A percentile compares a stretch with the other conserved stretches of the same genome.
phyloP scores from a whole-genome alignment of 257 asterid genomes.

The Solanum tarijense region DNA sequence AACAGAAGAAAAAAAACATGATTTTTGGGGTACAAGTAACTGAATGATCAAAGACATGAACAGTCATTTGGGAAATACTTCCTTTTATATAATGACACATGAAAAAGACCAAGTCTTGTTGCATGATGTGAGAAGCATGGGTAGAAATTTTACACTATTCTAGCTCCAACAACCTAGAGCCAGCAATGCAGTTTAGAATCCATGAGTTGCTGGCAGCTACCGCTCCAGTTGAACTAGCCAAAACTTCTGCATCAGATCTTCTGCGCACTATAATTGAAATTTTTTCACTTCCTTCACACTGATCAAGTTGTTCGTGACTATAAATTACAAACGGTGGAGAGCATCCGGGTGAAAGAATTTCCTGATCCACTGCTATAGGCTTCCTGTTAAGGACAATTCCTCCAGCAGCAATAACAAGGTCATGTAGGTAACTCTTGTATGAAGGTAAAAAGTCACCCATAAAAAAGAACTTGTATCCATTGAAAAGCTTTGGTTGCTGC shows the following conservation, averaged over 20 bases:
- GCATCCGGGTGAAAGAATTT: constrained; percentile 5
- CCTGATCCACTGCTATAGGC: constrained; percentile 43
- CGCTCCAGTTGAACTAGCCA: constrained; percentile 59
- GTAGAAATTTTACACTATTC: constrained; percentile 4
- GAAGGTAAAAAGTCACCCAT: constrained; percentile 55
- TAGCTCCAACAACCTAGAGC: constrained; percentile 36
- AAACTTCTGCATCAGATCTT: constrained; percentile 38
- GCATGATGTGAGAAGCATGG: neutral
- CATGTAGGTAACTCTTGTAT: constrained; percentile 64
- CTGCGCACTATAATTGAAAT: constrained; percentile 23
- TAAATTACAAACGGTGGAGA: constrained; percentile 37
- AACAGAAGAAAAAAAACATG: neutral
- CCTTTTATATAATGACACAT: neutral
- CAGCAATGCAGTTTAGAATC: constrained; percentile 77
- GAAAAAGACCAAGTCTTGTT: neutral
- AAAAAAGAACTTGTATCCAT: constrained; percentile 55
- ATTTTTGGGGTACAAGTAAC: neutral
- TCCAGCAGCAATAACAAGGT: constrained; percentile 79
- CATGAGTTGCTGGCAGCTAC: constrained; percentile 56
- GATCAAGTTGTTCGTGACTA: constrained; percentile 48
- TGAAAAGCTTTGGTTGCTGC: constrained; percentile 84
- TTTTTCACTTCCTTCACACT: constrained; percentile 21
- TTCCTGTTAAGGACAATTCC: constrained; percentile 70
- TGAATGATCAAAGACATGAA: neutral
- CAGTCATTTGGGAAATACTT: neutral